Base-by-base conservation (phyloP, 345 rosid genomes). In the Streptanthus diversifolius region DNA sequence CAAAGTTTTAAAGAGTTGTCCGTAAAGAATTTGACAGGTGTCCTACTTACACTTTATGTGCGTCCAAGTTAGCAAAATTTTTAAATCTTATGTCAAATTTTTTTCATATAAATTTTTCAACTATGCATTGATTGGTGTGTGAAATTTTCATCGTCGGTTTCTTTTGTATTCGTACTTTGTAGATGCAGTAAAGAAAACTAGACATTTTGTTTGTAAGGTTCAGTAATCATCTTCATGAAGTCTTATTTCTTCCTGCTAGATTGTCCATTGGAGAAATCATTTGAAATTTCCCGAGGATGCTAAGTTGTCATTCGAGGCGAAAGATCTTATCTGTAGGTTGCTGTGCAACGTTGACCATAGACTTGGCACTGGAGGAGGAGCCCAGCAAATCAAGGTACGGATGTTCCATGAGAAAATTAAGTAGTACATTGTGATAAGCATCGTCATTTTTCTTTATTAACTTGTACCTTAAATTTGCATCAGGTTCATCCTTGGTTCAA, bases 401-500 rank as follows among this genome's bases (percentile, higher is more conserved):
- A 35, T 52, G 54, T 18, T 75, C 67, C 45, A 58, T 41, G 54
- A 48, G 54, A 60, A 37, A 37, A 54, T 37, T 47, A 48, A 59
- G 49, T 67, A 48, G 62, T 13, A 68, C 63, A n/a, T 67, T 66
- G 40, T 68, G 27, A 43, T 70, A 57, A 53, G 66, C 59, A 48
- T 41, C 52, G 21, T 30, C 13, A 15, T 43, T 71, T 57, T 61
- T 77, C 61, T 71, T 70, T 64, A 36, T 15, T 75, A 60, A 56
- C 72, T 24, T 48, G 36, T 14, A 58, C 72, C 68, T 49, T 57
- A 48, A 57, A 39, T 71, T 66, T 70, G 68, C 70, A 51, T 78
- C 81, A 92, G 98, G 90, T 82, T 72, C 98, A 92, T 87, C 89
- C 97, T 81, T 93, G 97, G 98, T 93, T 93, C 80, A 86, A 76